phyloP scores from a whole-genome alignment of 73 alveolate species.

The Urostyla sp. region DNA sequence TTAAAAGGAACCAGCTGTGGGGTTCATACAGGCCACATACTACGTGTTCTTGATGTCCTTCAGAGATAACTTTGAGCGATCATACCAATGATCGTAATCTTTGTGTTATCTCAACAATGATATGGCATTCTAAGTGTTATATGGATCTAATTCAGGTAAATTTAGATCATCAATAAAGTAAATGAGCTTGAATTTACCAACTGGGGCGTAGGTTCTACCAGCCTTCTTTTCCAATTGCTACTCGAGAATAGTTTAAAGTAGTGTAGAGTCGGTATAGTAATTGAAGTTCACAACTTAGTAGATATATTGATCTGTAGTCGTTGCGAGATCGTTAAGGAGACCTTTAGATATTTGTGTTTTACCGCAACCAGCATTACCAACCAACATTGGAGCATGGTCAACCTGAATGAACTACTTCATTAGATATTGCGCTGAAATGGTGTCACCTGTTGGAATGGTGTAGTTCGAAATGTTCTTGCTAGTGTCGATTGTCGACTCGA shows the following conservation, averaged over 20 bases:
- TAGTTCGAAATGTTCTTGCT: conserved; percentile 84
- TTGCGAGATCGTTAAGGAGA: conserved; percentile 87
- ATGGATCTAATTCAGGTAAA: conserved; percentile 99
- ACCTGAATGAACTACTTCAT: conserved; percentile 87
- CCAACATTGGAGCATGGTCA: conserved; percentile 91
- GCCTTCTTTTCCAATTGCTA: conserved; percentile 95
- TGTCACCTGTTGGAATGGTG: conserved; percentile 99
- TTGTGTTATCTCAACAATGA: conserved; percentile 98
- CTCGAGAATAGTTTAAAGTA: conserved; percentile 93
- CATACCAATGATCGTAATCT: conserved; percentile 99
- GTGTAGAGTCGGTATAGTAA: conserved; percentile 99
- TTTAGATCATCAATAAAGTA: conserved; percentile 99
- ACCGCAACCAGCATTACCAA: conserved; percentile 99
- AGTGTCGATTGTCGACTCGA: conserved; percentile 74
- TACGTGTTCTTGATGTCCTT: conserved; percentile 99
- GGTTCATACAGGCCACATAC: conserved; percentile 99
- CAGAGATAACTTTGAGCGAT: conserved; percentile 94
- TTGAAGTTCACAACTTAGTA: conserved; percentile 96
- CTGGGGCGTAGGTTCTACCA: conserved; percentile 99
- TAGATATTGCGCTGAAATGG: conserved; percentile 88
- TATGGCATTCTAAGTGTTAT: conserved; percentile 99
- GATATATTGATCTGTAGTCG: conserved; percentile 92
- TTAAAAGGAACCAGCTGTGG: conserved; percentile 99
- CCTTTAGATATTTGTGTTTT: conserved; percentile 99
- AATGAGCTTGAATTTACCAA: conserved; percentile 98